Conservation (phyloP, 2,329 filamentous ascomycete genomes). For the Huntiella abstrusa region DNA sequence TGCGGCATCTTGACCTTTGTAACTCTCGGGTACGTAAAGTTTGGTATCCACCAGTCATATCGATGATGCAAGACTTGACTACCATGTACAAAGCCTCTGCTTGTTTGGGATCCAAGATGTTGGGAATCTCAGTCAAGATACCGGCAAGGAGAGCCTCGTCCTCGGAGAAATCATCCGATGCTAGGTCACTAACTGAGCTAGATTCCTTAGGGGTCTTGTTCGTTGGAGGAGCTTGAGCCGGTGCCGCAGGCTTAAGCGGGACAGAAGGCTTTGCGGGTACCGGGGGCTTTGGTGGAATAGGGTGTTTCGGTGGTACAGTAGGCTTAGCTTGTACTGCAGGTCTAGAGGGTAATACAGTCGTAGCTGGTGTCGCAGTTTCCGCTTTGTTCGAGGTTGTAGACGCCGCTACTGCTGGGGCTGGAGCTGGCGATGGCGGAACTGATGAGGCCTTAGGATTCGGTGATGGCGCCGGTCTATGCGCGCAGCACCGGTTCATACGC, state of each 20-base stretch:
- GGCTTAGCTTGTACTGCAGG: too few species aligned
- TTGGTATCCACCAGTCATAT: slow-evolving; percentile 38
- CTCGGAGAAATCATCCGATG: slow-evolving; percentile 46
- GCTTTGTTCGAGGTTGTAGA: not conserved
- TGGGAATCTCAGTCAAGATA: slow-evolving; percentile 77
- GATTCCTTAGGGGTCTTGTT: slow-evolving; percentile 7
- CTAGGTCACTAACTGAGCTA: slow-evolving; percentile 21
- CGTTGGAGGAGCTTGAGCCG: too few species aligned
- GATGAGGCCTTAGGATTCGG: not conserved
- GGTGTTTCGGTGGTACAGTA: too few species aligned
- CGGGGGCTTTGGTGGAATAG: too few species aligned
- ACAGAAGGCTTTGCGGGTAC: too few species aligned
- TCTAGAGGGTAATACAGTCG: too few species aligned
- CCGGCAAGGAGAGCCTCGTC: slow-evolving; percentile 64
- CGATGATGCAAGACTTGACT: slow-evolving; percentile 83
- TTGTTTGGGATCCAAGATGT: slow-evolving; percentile 84
- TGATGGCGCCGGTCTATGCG: slow-evolving; percentile 3
- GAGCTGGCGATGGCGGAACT: slow-evolving; percentile 3
- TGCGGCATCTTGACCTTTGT: slow-evolving; percentile 76
- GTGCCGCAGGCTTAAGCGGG: too few species aligned
- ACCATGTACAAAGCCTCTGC: slow-evolving; percentile 96
- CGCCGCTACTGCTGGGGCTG: not conserved
- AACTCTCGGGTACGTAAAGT: slow-evolving; percentile 40
- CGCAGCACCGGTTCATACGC: slow-evolving; percentile 8
- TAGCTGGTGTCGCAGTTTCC: slow-evolving; percentile 2